Percentiles rank a stretch among this genome's conserved stretches.
Conservation (phyloP, 2,329 filamentous ascomycete genomes). For the Cladosporium sp. region DNA sequence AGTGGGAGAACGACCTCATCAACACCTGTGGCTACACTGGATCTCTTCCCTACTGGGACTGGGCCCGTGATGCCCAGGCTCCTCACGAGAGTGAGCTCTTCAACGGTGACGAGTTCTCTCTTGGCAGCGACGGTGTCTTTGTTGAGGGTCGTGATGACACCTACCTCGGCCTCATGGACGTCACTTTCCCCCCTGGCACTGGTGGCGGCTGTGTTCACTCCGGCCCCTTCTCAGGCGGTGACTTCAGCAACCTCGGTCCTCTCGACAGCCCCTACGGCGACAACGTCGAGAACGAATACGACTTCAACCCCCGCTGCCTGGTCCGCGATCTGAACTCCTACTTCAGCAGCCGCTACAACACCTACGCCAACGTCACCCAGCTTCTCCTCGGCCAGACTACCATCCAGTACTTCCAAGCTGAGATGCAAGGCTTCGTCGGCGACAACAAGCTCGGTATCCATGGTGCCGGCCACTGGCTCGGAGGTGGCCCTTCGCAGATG, state of each 20-base stretch:
- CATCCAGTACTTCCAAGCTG: slow-evolving; percentile 20
- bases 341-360: slow-evolving; percentile 20
- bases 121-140: slow-evolving; percentile 27
- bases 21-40: slow-evolving; percentile 42
- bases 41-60: slow-evolving; percentile 53
- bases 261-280: slow-evolving; percentile 23
- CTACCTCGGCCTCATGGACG: slow-evolving; percentile 51
- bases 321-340: slow-evolving; percentile 37
- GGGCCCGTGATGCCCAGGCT: slow-evolving; percentile 47
- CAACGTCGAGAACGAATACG: slow-evolving; percentile 24
- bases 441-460: slow-evolving; percentile 37
- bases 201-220: slow-evolving; percentile 56
- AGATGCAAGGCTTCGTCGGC: slow-evolving; percentile 30
- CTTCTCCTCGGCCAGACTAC: slow-evolving; percentile 24
- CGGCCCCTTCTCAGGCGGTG: slow-evolving; percentile 52
- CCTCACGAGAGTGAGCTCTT: slow-evolving; percentile 50
- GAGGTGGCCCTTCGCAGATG: slow-evolving; percentile 36
- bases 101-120: slow-evolving; percentile 51
- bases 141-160: slow-evolving; percentile 19
- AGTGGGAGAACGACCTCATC: slow-evolving; percentile 40
- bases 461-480: slow-evolving; percentile 49
- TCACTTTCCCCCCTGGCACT: slow-evolving; percentile 49
- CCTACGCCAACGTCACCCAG: slow-evolving; percentile 24
- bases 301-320: slow-evolving; percentile 22
- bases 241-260: slow-evolving; percentile 28